Base-by-base conservation (phyloP, 768 basidiomycete species). In the Suillus variegatus region DNA sequence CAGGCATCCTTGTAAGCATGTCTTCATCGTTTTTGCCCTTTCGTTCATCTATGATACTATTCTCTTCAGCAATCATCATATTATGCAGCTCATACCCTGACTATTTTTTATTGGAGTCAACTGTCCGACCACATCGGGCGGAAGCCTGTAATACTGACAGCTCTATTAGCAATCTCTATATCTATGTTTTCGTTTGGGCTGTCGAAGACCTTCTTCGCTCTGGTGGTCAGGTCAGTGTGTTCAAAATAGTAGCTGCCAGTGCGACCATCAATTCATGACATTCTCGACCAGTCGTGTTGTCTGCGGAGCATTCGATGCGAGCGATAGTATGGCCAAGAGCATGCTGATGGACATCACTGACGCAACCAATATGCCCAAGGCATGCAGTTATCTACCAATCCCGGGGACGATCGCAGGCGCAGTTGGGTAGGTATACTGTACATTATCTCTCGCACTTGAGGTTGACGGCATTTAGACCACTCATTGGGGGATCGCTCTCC, bases 361-460 rank as follows among this genome's bases (percentile, higher is more conserved):
- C 43, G 14, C 72, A 13, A 75, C 74, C 16, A 78, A 72, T 64
- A 69, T 69, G 57, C 77, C 69, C 3, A 66, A 66, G 54, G 82
- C 86, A 16, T 91, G 87, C 71, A 82, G 85, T 3, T 86, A 84
- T 63, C 76, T 89, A 73, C 91, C 91, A 1, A 69, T 78, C 8
- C 68, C 80, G 18, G 84, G 83, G 84, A 74, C 75, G 38, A 58
- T 77, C 18, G 83, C 83, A 10, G 72, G 69, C 0, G 77, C 80
- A 12, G 14, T 81, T 1, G 83, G 83, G 83, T 84, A 51, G 60
- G 81, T 73, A 56, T 44, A 64, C 18, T 40, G 13, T 20, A 35
- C 35, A 28, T 32, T 8, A 10, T 10, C 18, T 25, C 6, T 41
- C 4, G 16, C 65, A 6, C 60, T 32, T 71, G 18, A 68, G 5